Conservation (phyloP, 129 eudicot genomes). For the Saposhnikovia divaricata region DNA sequence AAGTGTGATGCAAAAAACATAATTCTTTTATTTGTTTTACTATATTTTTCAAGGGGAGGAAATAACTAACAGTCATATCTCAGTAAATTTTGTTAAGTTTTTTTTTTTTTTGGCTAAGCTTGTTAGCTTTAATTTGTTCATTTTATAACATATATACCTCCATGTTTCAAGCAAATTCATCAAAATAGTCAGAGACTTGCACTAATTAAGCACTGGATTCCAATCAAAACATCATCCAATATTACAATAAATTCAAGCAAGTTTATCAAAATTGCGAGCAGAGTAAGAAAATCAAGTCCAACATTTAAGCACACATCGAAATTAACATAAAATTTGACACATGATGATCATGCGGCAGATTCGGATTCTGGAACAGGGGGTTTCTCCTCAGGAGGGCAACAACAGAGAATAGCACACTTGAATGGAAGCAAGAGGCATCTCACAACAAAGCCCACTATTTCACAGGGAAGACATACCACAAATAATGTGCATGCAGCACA, state of each 20-base stretch:
- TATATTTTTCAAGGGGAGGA: too few relatives aligned
- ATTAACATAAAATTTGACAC: not conserved
- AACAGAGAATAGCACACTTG: not conserved
- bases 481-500: not conserved
- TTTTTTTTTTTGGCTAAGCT: too few relatives aligned
- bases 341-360: not conserved
- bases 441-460: not conserved
- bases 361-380: not conserved
- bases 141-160: too few relatives aligned
- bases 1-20: too few relatives aligned
- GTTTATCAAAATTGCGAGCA: too few relatives aligned
- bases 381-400: not conserved
- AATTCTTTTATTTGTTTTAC: too few relatives aligned
- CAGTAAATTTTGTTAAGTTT: too few relatives aligned
- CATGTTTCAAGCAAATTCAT: too few relatives aligned
- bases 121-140: too few relatives aligned
- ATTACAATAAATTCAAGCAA: not conserved
- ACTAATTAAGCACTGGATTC: not conserved
- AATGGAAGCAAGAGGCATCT: not conserved
- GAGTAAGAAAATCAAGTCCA: too few relatives aligned
- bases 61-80: too few relatives aligned
- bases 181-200: not conserved
- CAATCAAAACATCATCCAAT: not conserved
- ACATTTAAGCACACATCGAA: not conserved
- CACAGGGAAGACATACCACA: not conserved